Base-by-base conservation (phyloP, 2,329 filamentous ascomycete species). In the Hysterium pulicare region DNA sequence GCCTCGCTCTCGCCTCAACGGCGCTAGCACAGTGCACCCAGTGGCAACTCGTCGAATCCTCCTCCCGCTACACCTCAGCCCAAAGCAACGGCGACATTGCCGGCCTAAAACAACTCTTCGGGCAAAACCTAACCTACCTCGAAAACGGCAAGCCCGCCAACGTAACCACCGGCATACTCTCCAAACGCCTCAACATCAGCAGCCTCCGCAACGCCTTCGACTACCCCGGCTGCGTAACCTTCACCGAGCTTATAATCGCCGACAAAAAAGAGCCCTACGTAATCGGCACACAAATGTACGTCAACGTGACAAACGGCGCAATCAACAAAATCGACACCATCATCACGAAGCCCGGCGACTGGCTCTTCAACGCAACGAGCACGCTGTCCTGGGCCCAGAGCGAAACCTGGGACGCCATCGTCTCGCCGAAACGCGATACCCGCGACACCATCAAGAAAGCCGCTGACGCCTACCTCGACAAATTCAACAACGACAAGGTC, bases 271-370 rank as follows among this genome's bases (percentile, higher is more conserved):
- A 48, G 17, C 57, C 55, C 11, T 47, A 58, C 40, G 53, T 57
- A 19, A 58, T 60, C 34, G 57, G 55, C 28, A 59, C 57, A 2
- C 55, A 58, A 23, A 44, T 60, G 3, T 8, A 13, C 7, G 13
- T 28, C 24, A 47, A 47, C 26, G 53, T 55, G 34, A 44, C 53
- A 15, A 55, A 60, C 32, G 53, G 58, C 30, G 49, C 50, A 20
- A 50, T 59, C 42, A 54, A 51, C 40, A 56, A 48, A 16, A 44
- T 59, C 5, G 55, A 59, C 9, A 43, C 45, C 1, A 44, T 60
- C 16, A 37, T 60, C 19, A 58, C 55, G 6, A 58, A 51, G 21
- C 49, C 53, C 2, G 55, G 55, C 2, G 57, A 60, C 33, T 60
- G 57, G 57, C 51, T 58, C 2, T 60, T 60, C 45, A 60, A 52